Evolutionary conservation across 2,329 filamentous ascomycete genomes (phyloP), one percentile per base, ranked within the genome.

Genomic region (Aplosporella prunicola): DNA sequence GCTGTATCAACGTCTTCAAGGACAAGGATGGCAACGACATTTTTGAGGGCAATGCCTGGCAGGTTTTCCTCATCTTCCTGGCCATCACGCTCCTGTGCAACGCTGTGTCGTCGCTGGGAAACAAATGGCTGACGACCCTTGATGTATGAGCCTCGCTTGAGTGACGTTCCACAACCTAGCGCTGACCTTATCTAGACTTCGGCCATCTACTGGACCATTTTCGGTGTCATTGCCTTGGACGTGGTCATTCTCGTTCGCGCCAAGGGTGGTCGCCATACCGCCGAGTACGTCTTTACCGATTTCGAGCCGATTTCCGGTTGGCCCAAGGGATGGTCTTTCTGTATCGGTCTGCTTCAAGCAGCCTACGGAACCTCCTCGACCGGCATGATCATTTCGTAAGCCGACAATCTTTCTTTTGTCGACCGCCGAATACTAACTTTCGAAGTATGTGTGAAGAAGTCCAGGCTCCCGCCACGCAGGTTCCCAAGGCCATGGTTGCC

Each of bases 341-440:
- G 73, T 53, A 76, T 85, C 42, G 80, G 80, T 52, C 68, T 85
- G 18, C 65, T 84, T 14, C 80, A 83, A 49, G 80, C 77, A 33
- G 80, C 76, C 44, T 84, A 85, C 51, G 79, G 78, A 30, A 83
- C 80, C 10, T 84, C 80, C 4, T 81, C 79, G 11, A 84, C 80
- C 0, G 82, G 82, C 60, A 86, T 86, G 81, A 80, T 86, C 42
- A 80, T 85, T 54, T 81, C 76, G 76, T 80, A 62, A 68, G 75
- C 51, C 45, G 47, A 43, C 53, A 50, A n/a, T 46, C 42, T 46
- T 44, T 42, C 37, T 35, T 67, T 32, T 11, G 2, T 11, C 13
- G 5, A 30, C 17, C 29, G 26, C 9, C 14, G 38, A n/a, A n/a
- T n/a, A n/a, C n/a, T n/a, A n/a, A n/a, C n/a, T n/a, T n/a, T n/a